Conservation (phyloP, 2,329 filamentous ascomycete genomes). For the Mycosphaerella sp. region DNA sequence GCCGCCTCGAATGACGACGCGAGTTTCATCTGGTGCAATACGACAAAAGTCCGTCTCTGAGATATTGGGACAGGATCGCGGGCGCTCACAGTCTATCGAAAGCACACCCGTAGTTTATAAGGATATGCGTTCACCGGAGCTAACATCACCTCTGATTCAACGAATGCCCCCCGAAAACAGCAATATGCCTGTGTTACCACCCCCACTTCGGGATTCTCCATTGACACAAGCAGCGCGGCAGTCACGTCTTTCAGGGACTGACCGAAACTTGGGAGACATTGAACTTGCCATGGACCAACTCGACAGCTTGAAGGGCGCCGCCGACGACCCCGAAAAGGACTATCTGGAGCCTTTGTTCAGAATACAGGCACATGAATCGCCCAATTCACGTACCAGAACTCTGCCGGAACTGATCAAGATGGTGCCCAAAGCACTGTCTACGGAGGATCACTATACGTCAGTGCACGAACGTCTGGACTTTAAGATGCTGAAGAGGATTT, state of each 20-base stretch:
- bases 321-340: slow-evolving; percentile 46
- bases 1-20: slow-evolving; percentile 54
- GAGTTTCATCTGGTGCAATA: slow-evolving; percentile 64
- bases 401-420: slow-evolving; percentile 69
- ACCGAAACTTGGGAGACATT: slow-evolving; percentile 6
- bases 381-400: slow-evolving; percentile 44
- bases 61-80: slow-evolving; percentile 57
- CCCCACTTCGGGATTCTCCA: background rate
- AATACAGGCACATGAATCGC: slow-evolving; percentile 51
- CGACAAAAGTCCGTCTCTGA: slow-evolving; percentile 67
- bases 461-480: slow-evolving; percentile 83
- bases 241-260: slow-evolving; percentile 8
- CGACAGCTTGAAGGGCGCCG: slow-evolving; percentile 41
- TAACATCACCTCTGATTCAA: slow-evolving; percentile 34
- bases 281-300: slow-evolving; percentile 23
- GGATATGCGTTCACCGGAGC: slow-evolving; percentile 19
- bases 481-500: slow-evolving; percentile 76
- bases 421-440: slow-evolving; percentile 84
- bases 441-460: slow-evolving; percentile 73
- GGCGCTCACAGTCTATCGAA: slow-evolving; percentile 33
- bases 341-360: slow-evolving; percentile 58
- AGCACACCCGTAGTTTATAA: slow-evolving; percentile 7
- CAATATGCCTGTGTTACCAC: background rate
- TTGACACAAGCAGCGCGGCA: slow-evolving; percentile 6
- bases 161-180: slow-evolving; percentile 34